Evolutionary conservation across 108 stramenopile species (phyloP).

Genomic region (Skeletonema costatum): DNA sequence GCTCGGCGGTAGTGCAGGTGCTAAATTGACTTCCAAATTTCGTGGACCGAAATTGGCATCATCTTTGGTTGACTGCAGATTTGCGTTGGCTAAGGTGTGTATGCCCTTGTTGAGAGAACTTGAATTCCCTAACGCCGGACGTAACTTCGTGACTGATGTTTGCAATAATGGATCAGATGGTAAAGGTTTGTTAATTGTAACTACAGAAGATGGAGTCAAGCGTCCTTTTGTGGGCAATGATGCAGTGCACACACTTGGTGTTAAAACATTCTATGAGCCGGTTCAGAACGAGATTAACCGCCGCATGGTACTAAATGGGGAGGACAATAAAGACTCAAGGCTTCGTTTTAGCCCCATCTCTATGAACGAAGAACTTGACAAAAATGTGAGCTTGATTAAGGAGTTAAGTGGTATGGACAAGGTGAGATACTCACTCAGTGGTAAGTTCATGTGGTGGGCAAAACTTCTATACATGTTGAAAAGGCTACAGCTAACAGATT

Average conservation of each 20-base stretch:
- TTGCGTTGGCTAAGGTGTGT: slow-evolving; percentile 52
- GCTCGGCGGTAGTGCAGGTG: slow-evolving; percentile 1
- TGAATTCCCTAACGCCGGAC: slow-evolving; percentile 32
- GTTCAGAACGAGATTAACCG: slow-evolving; percentile 50
- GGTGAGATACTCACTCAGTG: slow-evolving; percentile 29
- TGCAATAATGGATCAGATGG: slow-evolving; percentile 1
- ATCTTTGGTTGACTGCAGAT: slow-evolving; percentile 52
- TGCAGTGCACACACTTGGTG: slow-evolving; percentile 50
- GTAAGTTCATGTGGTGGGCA: background rate
- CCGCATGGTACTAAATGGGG: slow-evolving; percentile 26
- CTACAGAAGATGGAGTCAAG: slow-evolving; percentile 9
- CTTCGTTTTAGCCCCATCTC: slow-evolving; percentile 49
- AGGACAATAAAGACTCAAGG: background rate
- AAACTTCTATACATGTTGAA: background rate
- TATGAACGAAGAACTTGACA: slow-evolving; percentile 45
- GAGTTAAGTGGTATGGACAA: slow-evolving; percentile 49
- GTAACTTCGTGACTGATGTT: slow-evolving; percentile 36
- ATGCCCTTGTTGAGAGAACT: slow-evolving; percentile 55
- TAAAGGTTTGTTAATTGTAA: slow-evolving; percentile 36
- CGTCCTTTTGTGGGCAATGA: slow-evolving; percentile 47
- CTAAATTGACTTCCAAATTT: background rate
- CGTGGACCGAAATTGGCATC: slow-evolving; percentile 18
- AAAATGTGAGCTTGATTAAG: slow-evolving; percentile 43
- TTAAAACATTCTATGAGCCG: slow-evolving; percentile 40
- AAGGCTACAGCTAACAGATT: background rate